Conservation (phyloP, 495 filamentous ascomycete species). For the Collariella sp. region DNA sequence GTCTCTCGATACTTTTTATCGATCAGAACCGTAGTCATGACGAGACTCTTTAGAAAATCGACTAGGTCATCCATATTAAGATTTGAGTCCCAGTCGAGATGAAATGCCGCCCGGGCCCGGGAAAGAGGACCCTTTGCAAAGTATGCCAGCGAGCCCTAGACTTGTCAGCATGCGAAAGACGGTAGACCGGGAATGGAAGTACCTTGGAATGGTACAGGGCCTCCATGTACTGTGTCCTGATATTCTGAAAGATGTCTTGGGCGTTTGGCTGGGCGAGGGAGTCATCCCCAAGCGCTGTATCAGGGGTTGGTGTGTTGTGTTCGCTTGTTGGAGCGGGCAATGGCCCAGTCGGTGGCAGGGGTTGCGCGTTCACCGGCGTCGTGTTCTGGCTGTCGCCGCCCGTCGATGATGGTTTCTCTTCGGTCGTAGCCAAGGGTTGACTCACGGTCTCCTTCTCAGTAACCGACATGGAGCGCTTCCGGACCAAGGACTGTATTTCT, state of each 20-base stretch:
- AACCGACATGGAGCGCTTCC: conserved; percentile 23
- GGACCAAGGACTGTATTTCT: conserved; percentile 35
- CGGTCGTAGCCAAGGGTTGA: background rate
- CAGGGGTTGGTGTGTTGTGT: background rate
- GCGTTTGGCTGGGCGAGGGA: conserved; percentile 43
- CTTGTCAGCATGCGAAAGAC: conserved; percentile 19
- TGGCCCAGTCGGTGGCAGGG: background rate
- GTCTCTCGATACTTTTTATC: conserved; percentile 84
- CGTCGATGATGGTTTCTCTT: conserved; percentile 1
- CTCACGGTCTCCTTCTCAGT: conserved; percentile 26
- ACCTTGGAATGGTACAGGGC: conserved; percentile 87
- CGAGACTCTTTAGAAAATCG: conserved; percentile 58
- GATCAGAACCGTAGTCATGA: conserved; percentile 64
- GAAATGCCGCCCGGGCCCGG: conserved; percentile 71
- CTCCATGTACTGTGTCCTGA: conserved; percentile 73
- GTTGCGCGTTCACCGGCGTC: background rate
- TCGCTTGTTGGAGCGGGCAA: background rate
- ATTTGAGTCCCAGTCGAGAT: conserved; percentile 45
- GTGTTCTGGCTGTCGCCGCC: background rate
- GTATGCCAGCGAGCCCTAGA: conserved; percentile 79
- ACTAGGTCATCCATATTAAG: conserved; percentile 53
- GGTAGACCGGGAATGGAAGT: background rate
- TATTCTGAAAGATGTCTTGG: conserved; percentile 56
- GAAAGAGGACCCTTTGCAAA: conserved; percentile 94
- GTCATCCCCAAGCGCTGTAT: conserved; percentile 14